Evolutionary conservation across 192 early-diverging fungal genomes (phyloP).

Genomic region (Dissophora ornata): DNA sequence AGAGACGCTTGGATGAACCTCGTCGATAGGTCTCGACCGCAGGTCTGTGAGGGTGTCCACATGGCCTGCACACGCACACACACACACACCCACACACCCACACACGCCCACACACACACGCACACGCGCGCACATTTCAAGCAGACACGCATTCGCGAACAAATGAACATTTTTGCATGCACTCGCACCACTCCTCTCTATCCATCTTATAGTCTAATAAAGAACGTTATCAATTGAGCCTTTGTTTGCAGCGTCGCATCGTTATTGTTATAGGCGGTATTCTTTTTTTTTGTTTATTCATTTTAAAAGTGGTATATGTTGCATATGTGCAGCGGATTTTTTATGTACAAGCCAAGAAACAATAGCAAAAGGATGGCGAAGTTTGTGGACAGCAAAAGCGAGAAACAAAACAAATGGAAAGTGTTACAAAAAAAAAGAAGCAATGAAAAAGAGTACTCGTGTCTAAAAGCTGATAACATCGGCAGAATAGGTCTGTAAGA

Average conservation of each 20-base stretch:
- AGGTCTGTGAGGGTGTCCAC: background rate
- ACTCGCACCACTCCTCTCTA: no score
- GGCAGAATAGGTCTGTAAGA: conserved; percentile 48
- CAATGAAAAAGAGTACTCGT: background rate
- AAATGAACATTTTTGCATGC: conserved; percentile 3
- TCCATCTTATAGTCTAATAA: no score
- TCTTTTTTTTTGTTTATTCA: conserved; percentile 2
- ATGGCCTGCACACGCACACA: no score
- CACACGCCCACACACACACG: no score
- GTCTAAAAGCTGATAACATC: conserved; percentile 34
- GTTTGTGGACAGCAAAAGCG: no score
- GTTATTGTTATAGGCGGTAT: background rate
- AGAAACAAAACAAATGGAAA: no score
- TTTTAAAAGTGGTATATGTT: background rate
- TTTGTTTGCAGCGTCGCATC: no score
- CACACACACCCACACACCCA: no score
- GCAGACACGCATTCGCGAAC: no score
- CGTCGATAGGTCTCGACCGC: conserved; percentile 26
- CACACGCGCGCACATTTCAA: no score
- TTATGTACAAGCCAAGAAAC: background rate
- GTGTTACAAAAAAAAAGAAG: background rate
- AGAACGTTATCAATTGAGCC: no score
- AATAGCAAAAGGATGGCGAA: background rate
- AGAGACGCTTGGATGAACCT: conserved; percentile 37
- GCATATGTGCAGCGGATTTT: conserved; percentile 1